A percentile compares a stretch with the other conserved stretches of the same genome.
Evolutionary conservation across 1,284 basidiomycete genomes (phyloP).

Genomic region (Trichosporon sp.): DNA sequence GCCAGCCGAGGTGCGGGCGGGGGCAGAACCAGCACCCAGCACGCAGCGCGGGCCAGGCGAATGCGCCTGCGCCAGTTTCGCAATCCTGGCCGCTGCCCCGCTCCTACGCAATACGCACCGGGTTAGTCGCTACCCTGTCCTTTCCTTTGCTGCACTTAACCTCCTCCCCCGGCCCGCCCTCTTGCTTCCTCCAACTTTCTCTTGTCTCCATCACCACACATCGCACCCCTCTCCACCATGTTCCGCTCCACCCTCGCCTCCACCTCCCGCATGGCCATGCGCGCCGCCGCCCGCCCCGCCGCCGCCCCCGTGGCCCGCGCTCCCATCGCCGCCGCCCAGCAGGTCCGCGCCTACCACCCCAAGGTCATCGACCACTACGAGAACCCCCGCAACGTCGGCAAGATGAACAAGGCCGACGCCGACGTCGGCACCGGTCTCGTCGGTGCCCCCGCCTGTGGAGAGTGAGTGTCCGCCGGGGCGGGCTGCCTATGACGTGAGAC

Average conservation of each 20-base stretch:
- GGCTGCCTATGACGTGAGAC: not conserved
- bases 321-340: constrained; percentile 19
- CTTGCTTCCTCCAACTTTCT: constrained; percentile 4
- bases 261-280: constrained; percentile 19
- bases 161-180: not conserved
- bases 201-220: not conserved
- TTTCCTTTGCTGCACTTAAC: not conserved
- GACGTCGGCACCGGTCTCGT: constrained; percentile 89
- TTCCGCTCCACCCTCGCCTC: constrained; percentile 34
- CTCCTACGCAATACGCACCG: not conserved
- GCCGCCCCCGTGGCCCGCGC: constrained; percentile 19
- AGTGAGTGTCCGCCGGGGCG: constrained; percentile 28
- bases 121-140: not conserved
- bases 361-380: constrained; percentile 96
- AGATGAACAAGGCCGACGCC: constrained; percentile 30
- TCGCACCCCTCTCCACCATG: constrained; percentile 23
- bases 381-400: constrained; percentile 82
- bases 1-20: not conserved
- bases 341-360: constrained; percentile 72
- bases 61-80: not conserved
- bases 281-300: constrained; percentile 19
- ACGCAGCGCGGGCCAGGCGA: no score
- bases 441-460: constrained; percentile 62
- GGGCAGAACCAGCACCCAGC: not conserved
- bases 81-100: no score